phyloP scores from a whole-genome alignment of 2,329 filamentous ascomycete species.

The Ophiostoma ulmi region DNA sequence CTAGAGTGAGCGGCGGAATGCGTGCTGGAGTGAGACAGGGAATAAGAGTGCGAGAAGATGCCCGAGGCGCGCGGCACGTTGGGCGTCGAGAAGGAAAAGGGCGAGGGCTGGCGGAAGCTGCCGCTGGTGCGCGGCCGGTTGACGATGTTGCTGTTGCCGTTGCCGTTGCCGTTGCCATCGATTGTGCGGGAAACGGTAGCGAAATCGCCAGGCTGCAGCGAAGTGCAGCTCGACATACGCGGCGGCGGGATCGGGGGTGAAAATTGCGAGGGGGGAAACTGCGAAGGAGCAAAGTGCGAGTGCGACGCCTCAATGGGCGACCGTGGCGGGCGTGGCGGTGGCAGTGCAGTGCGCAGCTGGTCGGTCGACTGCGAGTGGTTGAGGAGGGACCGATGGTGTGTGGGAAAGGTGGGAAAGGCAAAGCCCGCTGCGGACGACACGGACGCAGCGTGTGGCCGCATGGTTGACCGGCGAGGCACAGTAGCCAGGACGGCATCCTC shows the following conservation, averaged over 20 bases:
- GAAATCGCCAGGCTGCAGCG: constrained; percentile 41
- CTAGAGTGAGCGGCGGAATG: constrained; percentile 19
- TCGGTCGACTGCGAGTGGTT: constrained; percentile 48
- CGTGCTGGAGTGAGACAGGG: constrained; percentile 24
- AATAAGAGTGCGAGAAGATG: not conserved
- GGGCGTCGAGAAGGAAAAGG: constrained; percentile 11
- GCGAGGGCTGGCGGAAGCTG: constrained; percentile 38
- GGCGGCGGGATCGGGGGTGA: constrained; percentile 45
- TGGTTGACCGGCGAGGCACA: constrained; percentile 29
- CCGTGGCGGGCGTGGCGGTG: constrained; percentile 48
- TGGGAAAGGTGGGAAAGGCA: not conserved
- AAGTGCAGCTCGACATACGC: constrained; percentile 52
- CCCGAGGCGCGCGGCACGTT: not conserved
- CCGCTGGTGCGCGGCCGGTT: constrained; percentile 42
- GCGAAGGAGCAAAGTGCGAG: constrained; percentile 32
- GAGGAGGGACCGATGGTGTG: constrained; percentile 33
- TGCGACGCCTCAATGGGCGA: constrained; percentile 40
- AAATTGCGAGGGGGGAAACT: constrained; percentile 32
- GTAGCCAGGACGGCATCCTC: constrained; percentile 23
- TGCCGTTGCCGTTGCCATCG: constrained; percentile 14
- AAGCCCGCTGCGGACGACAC: constrained; percentile 19
- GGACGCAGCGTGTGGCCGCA: constrained; percentile 33
- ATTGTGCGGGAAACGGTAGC: constrained; percentile 33
- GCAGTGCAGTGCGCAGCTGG: constrained; percentile 37
- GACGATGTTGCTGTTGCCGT: constrained; percentile 22